phyloP scores from a whole-genome alignment of 2,329 filamentous ascomycete genomes.

The Exophiala mesophila region DNA sequence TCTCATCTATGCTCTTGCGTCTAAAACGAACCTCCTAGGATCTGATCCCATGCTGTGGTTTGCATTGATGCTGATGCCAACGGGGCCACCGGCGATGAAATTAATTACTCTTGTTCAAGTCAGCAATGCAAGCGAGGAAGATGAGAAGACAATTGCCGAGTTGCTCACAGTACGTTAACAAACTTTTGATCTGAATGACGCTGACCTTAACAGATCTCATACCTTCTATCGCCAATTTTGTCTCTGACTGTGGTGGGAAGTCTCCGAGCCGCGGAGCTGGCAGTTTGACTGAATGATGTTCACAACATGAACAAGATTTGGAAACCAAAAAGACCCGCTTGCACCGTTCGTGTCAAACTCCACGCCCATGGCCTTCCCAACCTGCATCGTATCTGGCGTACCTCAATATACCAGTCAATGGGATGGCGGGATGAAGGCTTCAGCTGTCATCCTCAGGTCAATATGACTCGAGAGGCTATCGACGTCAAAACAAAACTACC shows the following conservation, averaged over 20 bases:
- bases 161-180: conserved; percentile 33
- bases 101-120: conserved; percentile 46
- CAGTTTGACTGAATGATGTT: no score
- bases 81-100: conserved; percentile 52
- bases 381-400: no score
- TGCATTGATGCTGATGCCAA: conserved; percentile 56
- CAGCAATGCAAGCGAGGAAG: conserved; percentile 39
- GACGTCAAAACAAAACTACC: no score
- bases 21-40: conserved; percentile 47
- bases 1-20: conserved; percentile 52
- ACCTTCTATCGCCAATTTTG: conserved; percentile 19
- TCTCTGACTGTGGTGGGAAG: conserved; percentile 21
- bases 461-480: no score
- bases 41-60: conserved; percentile 64
- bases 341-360: no score
- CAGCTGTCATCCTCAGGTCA: no score
- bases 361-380: no score
- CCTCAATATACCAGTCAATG: no score
- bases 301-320: no score
- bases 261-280: conserved; percentile 6
- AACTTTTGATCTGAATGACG: background rate
- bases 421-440: no score
- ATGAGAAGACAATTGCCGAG: conserved; percentile 53
- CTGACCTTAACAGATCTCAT: conserved; percentile 14
- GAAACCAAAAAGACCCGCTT: no score